Evolutionary conservation across 75 land plant genomes (phyloP).

Genomic region (Picea glauca): DNA sequence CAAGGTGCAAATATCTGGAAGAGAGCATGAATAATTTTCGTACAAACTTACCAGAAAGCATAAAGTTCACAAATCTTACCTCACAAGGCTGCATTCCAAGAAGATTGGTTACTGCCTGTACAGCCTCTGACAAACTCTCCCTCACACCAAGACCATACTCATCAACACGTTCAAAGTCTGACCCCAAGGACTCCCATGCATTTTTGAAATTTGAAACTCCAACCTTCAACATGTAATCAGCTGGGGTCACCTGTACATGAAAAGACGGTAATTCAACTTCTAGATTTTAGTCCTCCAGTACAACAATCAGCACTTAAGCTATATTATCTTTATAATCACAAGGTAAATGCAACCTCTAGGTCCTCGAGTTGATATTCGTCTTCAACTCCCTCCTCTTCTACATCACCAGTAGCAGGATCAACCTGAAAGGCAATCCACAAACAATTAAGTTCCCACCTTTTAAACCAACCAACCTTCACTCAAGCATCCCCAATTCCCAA

Average conservation of each 20-base stretch:
- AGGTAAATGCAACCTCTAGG: constrained; percentile 48
- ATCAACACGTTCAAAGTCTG: constrained; percentile 74
- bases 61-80: constrained; percentile 30
- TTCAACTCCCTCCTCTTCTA: constrained; percentile 93
- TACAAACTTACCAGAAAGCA: neutral
- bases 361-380: constrained; percentile 97
- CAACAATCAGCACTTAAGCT: neutral
- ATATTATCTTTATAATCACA: neutral
- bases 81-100: constrained; percentile 98
- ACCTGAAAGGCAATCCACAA: constrained; percentile 44
- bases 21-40: neutral
- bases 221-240: constrained; percentile 88
- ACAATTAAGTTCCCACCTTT: neutral
- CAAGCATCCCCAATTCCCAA: neutral
- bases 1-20: neutral
- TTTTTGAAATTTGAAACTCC: constrained; percentile 82
- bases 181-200: constrained; percentile 85
- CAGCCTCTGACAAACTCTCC: constrained; percentile 87
- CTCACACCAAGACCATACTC: constrained; percentile 94
- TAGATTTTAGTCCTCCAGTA: neutral
- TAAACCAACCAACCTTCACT: neutral
- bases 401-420: constrained; percentile 79
- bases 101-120: constrained; percentile 72
- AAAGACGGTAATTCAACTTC: neutral
- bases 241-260: constrained; percentile 40